Base-by-base conservation (phyloP, 805 yeast genomes). In the Blastobotrys attinorum region DNA sequence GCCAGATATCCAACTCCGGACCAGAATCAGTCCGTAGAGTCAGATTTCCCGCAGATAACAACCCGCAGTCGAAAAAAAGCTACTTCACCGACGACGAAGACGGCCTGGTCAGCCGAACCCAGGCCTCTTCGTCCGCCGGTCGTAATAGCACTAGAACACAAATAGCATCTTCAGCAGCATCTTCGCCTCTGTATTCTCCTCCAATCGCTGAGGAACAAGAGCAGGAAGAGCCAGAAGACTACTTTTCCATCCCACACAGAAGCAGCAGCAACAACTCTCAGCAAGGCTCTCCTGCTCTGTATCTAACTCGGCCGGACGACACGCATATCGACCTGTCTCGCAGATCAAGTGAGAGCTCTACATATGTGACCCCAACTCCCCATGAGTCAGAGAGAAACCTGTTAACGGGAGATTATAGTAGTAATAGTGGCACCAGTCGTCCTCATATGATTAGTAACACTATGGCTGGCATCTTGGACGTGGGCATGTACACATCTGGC, bases 401-500 rank as follows among this genome's bases (percentile, higher is more conserved):
- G 21, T 13, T 16, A 10, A 15, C 15, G 7, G 40, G 31, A 5
- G 42, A 37, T 15, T 25, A 39, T 20, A n/a, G n/a, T n/a, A n/a
- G n/a, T n/a, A n/a, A n/a, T n/a, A n/a, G n/a, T n/a, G n/a, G n/a
- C n/a, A n/a, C n/a, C n/a, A n/a, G n/a, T n/a, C n/a, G n/a, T n/a
- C 23, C 29, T 4, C 11, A n/a, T 7, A 29, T 13, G 15, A 37
- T 34, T 34, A 35, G 13, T 27, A 42, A 43, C 22, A 36, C 36
- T 10, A 39, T 44, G 31, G 20, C 40, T 18, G 37, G 46, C 22
- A 27, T 59, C 21, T 42, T 59, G 42, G 64, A 60, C 38, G 47
- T 59, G 8, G 63, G 63, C 15, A 31, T 53, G 3, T 37, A 47
- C 18, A 48, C 54, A 4, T 51, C 58, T 25, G 64, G 62, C 7